Evolutionary conservation across 2,329 filamentous ascomycete genomes (phyloP).

Genomic region (Hypoxylon sp.): DNA sequence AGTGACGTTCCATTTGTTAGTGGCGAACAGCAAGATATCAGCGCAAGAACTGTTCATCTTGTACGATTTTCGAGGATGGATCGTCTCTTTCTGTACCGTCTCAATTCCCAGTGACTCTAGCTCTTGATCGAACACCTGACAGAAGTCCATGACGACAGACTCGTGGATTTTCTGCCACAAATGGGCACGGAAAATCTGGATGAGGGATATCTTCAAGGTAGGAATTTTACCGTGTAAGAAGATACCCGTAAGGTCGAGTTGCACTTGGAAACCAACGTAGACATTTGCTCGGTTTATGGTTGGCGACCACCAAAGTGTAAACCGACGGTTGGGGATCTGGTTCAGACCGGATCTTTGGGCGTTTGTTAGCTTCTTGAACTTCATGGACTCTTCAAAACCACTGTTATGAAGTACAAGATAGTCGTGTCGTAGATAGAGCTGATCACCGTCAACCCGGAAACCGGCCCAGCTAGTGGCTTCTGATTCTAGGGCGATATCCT

Average conservation of each 20-base stretch:
- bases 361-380: slow-evolving; percentile 99
- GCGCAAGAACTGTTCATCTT: slow-evolving; percentile 99
- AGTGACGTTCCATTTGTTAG: slow-evolving; percentile 99
- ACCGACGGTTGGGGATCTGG: slow-evolving; percentile 98
- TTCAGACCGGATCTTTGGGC: slow-evolving; percentile 96
- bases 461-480: slow-evolving; percentile 62
- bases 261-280: slow-evolving; percentile 99
- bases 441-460: slow-evolving; percentile 64
- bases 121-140: slow-evolving; percentile 98
- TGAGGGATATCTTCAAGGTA: slow-evolving; percentile 96
- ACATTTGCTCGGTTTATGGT: slow-evolving; percentile 97
- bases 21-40: slow-evolving; percentile 95
- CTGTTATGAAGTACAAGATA: slow-evolving; percentile 62
- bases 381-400: slow-evolving; percentile 79
- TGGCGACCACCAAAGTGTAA: slow-evolving; percentile 97
- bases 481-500: slow-evolving; percentile 59
- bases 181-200: slow-evolving; percentile 99
- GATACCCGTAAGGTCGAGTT: slow-evolving; percentile 96
- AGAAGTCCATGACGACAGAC: slow-evolving; percentile 99
- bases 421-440: slow-evolving; percentile 64
- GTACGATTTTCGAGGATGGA: slow-evolving; percentile 98
- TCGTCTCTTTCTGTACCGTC: slow-evolving; percentile 98
- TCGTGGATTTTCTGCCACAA: slow-evolving; percentile 99
- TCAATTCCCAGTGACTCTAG: slow-evolving; percentile 96
- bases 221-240: slow-evolving; percentile 99